phyloP scores from a whole-genome alignment of 2,329 filamentous ascomycete genomes.

The Westerdykella aurantiaca region DNA sequence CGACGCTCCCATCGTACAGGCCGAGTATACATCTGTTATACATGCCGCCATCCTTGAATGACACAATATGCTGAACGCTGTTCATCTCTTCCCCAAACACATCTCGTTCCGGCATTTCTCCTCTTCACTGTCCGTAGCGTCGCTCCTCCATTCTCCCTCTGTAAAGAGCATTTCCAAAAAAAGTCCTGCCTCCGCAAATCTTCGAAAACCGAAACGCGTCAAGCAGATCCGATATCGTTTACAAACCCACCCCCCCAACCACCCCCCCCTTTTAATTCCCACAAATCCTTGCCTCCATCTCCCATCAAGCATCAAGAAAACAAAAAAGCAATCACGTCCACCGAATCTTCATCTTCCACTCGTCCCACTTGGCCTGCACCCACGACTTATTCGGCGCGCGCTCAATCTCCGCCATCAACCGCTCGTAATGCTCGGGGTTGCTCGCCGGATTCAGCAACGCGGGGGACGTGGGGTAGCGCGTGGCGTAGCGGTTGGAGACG shows the following conservation, averaged over 20 bases:
- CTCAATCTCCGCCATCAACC: slow-evolving; percentile 34
- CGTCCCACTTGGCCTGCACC: slow-evolving; percentile 30
- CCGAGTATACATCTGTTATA: no score
- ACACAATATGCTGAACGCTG: no score
- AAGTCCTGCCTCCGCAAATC: no score
- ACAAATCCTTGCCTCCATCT: not conserved
- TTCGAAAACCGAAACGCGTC: no score
- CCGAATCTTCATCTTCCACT: slow-evolving; percentile 36
- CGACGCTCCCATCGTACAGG: no score
- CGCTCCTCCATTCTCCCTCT: no score
- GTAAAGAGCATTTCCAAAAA: no score
- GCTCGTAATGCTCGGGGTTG: slow-evolving; percentile 33
- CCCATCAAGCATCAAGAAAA: not conserved
- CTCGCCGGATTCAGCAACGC: slow-evolving; percentile 27
- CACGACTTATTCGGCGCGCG: slow-evolving; percentile 31
- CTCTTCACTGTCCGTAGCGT: no score
- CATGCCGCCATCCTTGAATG: no score
- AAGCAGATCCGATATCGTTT: not conserved
- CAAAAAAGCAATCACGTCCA: slow-evolving; percentile 15
- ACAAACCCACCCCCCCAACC: not conserved
- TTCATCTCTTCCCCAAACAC: no score
- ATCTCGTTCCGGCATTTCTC: no score
- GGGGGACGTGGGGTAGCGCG: slow-evolving; percentile 29
- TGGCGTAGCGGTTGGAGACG: slow-evolving; percentile 54
- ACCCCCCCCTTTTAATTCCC: no score